phyloP scores from a whole-genome alignment of 257 asterid species.

The Salvia splendens region DNA sequence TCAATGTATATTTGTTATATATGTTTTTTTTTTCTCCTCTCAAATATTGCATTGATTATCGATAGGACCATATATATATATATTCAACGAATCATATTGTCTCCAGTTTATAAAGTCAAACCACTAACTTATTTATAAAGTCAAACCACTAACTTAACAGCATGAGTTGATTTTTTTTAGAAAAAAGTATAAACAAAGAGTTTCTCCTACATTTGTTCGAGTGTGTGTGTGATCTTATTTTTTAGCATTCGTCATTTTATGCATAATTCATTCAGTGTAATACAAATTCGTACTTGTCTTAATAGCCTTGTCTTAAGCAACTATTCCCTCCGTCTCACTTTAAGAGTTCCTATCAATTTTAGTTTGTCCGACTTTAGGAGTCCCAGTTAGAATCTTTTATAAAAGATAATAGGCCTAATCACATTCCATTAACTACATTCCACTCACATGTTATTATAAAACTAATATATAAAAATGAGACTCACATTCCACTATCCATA shows the following conservation, averaged over 20 bases:
- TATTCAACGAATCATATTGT: background rate
- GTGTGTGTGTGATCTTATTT: background rate
- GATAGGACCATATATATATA: background rate
- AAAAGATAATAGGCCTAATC: too few species aligned
- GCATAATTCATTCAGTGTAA: background rate
- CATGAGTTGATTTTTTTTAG: background rate
- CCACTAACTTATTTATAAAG: conserved; percentile 1
- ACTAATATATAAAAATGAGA: too few species aligned
- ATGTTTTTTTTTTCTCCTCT: background rate
- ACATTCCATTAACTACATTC: too few species aligned
- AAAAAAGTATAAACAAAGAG: background rate
- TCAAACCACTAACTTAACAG: conserved; percentile 9
- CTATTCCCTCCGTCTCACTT: too few species aligned
- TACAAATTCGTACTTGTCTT: background rate
- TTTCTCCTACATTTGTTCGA: background rate
- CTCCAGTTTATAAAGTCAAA: conserved; percentile 22
- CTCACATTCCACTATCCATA: too few species aligned
- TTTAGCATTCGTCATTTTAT: background rate
- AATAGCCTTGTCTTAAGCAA: background rate
- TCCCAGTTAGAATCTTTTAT: too few species aligned
- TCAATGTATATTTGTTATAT: too few species aligned
- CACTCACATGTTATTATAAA: too few species aligned
- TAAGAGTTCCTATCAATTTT: too few species aligned
- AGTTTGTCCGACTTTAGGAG: too few species aligned
- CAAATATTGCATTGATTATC: background rate